Evolutionary conservation across 2,329 filamentous ascomycete genomes (phyloP), one percentile per base, ranked within the genome.

Genomic region (Herpotrichia juniperi): DNA sequence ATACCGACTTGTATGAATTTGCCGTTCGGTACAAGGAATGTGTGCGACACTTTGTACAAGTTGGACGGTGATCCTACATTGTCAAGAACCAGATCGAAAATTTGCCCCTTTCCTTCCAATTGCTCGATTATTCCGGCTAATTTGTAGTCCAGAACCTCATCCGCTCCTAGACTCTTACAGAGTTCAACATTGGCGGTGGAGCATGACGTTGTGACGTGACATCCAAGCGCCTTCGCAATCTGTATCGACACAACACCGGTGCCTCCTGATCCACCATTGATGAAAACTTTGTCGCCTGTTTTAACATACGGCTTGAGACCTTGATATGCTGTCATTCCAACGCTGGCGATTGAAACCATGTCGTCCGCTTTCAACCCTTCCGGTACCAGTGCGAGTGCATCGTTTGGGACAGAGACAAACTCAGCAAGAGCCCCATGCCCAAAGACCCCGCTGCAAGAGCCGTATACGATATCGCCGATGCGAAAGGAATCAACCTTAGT

Each of bases 261-360:
- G 1, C 85, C 86, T 12, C 86, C 86, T 14, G 79, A 83, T 0
- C 84, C 85, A 12, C 84, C 85, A 60, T 87, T 87, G 61, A 88
- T 79, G 58, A 88, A 81, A 11, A 88, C 75, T 53, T 76, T 78
- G 48, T 80, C 76, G 12, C 72, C 73, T 1, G 24, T 24, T 53
- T 69, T 72, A n/a, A 57, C 55, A 34, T 63, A 52, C 5, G 42
- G 54, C 17, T n/a, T 26, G 30, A 49, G 34, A 25, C 37, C 61
- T 54, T 70, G 66, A 39, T 64, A 71, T 4, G 72, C 71, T 4
- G 69, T 70, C 32, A 73, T 45, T 5, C 62, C 71, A 25, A 64
- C 66, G 7, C 63, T 62, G 22, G 67, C 64, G 5, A 74, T 54
- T 14, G 58, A 55, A 5, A 65, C 65, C 7, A 63, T 66, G 4